Base-by-base conservation (phyloP, 768 basidiomycete genomes). In the Lenzites betulinus region DNA sequence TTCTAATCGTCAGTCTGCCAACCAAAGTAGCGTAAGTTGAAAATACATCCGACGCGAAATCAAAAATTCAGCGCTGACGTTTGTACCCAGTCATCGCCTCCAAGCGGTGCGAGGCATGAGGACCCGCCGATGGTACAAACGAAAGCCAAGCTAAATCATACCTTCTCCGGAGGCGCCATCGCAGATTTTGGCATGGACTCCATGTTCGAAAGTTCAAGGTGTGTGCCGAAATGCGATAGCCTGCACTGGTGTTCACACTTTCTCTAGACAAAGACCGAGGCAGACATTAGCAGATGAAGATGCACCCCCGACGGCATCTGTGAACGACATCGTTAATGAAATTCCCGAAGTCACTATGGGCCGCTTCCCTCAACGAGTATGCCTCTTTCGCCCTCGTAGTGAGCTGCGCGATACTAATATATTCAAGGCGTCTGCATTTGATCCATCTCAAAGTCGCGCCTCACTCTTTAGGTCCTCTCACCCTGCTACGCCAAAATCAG, bases 131-230 rank as follows among this genome's bases (percentile, higher is more conserved):
- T 89, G 13, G 85, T 93, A 16, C 86, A 83, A 61, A 91, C 90
- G 0, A 92, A 92, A 69, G 90, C 90, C 23, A 90, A 92, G 70
- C 81, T 91, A 76, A 92, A 87, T 70, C 82, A 86, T 59, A 81
- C 82, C 7, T 77, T 90, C 18, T 79, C 87, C 20, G 80, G 87
- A 56, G 82, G 85, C 13, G 78, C 85, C 22, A 79, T 85, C 1
- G 81, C 85, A 18, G 88, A 90, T 61, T 92, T 91, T 74, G 91
- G 91, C 2, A 85, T 89, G 76, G 89, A 90, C 62, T 90, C 90
- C 22, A 90, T 92, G 90, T 92, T 92, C 65, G 84, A 90, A 71
- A 90, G 83, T 64, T 79, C 86, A 41, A 81, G 83, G 87, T 85
- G 61, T 68, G 18, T 46, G 23, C 23, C 20, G 25, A 6, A 6